These are phyloP conservation scores for Gaeumannomyces sp. DNA, from an alignment of 2,329 filamentous ascomycete genomes.

Conservation along the genomic window DNA sequence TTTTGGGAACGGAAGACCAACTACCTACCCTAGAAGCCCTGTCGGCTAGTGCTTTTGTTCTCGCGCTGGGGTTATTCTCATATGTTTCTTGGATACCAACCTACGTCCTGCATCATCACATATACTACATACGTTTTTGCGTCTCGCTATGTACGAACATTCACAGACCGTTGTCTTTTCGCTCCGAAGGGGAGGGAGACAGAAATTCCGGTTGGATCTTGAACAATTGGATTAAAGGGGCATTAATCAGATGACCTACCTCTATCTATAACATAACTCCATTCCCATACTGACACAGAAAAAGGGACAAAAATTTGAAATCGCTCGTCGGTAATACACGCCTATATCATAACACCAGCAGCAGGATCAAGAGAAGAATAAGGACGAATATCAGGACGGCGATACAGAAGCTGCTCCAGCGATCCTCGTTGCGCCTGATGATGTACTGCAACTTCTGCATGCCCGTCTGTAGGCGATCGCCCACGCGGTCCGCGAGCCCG, in stretches of 20 bases:
- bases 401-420: constrained; percentile 83
- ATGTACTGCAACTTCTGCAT: constrained; percentile 82
- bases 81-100: background rate
- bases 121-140: too few species aligned
- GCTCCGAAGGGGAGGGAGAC: background rate
- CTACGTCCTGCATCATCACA: too few species aligned
- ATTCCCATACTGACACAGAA: constrained; percentile 6
- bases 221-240: background rate
- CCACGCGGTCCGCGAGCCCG: constrained; percentile 76
- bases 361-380: constrained; percentile 76
- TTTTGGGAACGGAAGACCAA: background rate
- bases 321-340: constrained; percentile 9
- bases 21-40: background rate
- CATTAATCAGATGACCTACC: background rate
- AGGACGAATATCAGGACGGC: constrained; percentile 80
- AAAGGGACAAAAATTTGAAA: constrained; percentile 11
- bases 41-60: background rate
- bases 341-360: constrained; percentile 51
- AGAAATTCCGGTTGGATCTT: background rate
- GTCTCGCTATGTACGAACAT: too few species aligned
- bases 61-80: background rate
- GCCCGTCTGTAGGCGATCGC: constrained; percentile 76
- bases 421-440: constrained; percentile 85
- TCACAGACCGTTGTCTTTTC: background rate
- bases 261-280: background rate